These are phyloP conservation scores for Phylloporus arenicola DNA, from an alignment of 768 basidiomycete species.

Conservation along the genomic window DNA sequence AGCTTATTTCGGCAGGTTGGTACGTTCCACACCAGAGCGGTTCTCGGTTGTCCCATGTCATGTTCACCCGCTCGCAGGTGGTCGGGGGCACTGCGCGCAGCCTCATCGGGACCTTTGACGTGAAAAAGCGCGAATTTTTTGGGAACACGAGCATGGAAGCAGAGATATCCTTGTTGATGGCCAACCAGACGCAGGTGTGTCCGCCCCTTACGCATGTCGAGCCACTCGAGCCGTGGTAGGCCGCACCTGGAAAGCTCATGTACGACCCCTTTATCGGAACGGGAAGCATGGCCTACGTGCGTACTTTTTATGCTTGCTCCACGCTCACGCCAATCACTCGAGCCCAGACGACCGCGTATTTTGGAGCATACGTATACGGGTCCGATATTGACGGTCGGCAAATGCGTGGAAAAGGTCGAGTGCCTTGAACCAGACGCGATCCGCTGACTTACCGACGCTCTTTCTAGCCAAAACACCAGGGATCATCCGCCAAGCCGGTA, in stretches of 20 bases:
- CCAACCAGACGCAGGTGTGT: conserved; percentile 83
- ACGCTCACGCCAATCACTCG: conserved; percentile 2
- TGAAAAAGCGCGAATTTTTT: conserved; percentile 86
- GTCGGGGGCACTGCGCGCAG: conserved; percentile 62
- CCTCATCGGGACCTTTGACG: conserved; percentile 67
- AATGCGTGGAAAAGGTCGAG: conserved; percentile 84
- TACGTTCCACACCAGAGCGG: conserved; percentile 36
- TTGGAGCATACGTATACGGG: conserved; percentile 82
- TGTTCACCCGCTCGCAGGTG: conserved; percentile 32
- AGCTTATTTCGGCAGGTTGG: conserved; percentile 84
- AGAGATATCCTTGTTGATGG: conserved; percentile 93
- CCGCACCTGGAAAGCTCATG: conserved; percentile 80
- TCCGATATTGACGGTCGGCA: conserved; percentile 97
- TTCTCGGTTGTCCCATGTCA: background rate
- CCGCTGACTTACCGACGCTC: background rate
- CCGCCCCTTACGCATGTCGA: background rate
- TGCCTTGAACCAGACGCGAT: background rate
- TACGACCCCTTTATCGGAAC: conserved; percentile 97
- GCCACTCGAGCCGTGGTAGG: conserved; percentile 39
- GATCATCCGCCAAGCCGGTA: conserved; percentile 70
- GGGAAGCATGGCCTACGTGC: conserved; percentile 84
- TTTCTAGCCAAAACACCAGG: conserved; percentile 47
- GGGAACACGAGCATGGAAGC: conserved; percentile 99
- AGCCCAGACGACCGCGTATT: conserved; percentile 72
- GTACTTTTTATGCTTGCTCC: background rate